A percentile compares a stretch with the other conserved stretches of the same genome.
These are phyloP conservation scores for Comarum palustre DNA, from an alignment of 306 rosid species.

Conservation along the genomic window DNA sequence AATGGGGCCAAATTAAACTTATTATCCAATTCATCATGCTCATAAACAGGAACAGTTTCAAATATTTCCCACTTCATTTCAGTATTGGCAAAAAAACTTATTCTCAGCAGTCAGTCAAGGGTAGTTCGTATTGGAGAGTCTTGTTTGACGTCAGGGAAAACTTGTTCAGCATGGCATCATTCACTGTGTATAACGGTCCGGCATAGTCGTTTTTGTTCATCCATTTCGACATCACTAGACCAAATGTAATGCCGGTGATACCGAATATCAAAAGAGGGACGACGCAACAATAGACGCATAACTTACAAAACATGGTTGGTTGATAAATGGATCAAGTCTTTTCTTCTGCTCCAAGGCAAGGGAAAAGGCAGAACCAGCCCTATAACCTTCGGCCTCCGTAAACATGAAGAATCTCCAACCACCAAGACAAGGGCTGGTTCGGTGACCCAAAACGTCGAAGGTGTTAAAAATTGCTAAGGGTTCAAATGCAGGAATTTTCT, in stretches of 20 bases:
- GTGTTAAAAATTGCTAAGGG: background rate
- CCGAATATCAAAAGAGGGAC: slow-evolving; percentile 6
- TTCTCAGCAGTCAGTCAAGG: background rate
- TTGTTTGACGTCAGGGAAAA: slow-evolving; percentile 27
- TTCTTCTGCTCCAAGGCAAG: background rate
- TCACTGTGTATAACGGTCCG: slow-evolving; percentile 19
- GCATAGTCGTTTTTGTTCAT: background rate
- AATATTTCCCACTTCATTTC: background rate
- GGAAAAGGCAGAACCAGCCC: background rate
- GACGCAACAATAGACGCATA: background rate
- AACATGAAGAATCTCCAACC: background rate
- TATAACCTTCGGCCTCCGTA: background rate
- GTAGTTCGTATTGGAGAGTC: background rate
- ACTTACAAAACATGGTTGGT: slow-evolving; percentile 7
- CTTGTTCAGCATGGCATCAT: slow-evolving; percentile 37
- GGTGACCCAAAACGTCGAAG: background rate
- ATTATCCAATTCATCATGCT: background rate
- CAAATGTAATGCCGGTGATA: background rate
- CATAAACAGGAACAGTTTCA: background rate
- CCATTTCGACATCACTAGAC: background rate
- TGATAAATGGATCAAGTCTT: background rate
- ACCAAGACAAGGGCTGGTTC: slow-evolving; percentile 6
- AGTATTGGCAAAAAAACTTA: background rate
- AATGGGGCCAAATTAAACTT: background rate
- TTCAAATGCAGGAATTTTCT: background rate